A percentile compares a stretch with the other conserved stretches of the same genome.
Conservation (phyloP, 164 flowering plant genomes). For the Brasenia schreberi region DNA sequence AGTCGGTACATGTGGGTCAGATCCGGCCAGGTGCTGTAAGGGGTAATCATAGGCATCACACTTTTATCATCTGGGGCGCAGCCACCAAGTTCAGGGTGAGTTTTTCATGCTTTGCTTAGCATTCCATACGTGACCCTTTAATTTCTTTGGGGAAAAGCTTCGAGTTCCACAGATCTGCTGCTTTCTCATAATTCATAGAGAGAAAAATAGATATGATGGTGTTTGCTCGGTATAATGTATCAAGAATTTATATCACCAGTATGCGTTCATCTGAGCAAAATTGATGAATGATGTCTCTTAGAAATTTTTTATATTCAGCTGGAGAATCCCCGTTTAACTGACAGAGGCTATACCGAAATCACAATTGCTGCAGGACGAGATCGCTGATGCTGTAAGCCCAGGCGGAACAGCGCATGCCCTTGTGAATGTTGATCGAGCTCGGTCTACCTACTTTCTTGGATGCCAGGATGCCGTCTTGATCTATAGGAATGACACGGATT, state of each 20-base stretch:
- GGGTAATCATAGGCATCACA: conserved; percentile 83
- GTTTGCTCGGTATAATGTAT: no score
- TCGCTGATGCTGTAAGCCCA: conserved; percentile 69
- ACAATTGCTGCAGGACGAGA: conserved; percentile 54
- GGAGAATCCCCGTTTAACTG: conserved; percentile 38
- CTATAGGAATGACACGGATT: conserved; percentile 43
- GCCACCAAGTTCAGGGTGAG: conserved; percentile 59
- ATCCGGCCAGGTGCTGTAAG: conserved; percentile 66
- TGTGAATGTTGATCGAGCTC: conserved; percentile 49
- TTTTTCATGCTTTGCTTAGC: neutral
- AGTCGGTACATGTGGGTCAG: conserved; percentile 65
- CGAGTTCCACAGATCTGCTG: neutral
- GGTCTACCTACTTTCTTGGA: conserved; percentile 58
- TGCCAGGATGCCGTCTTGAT: conserved; percentile 54
- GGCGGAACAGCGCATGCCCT: conserved; percentile 79
- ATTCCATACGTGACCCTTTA: neutral
- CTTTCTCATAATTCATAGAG: neutral
- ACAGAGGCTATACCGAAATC: conserved; percentile 61
- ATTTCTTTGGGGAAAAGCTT: neutral
- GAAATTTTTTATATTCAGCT: conserved; percentile 26
- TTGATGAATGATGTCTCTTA: neutral
- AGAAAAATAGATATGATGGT: no score
- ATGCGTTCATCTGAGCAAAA: no score
- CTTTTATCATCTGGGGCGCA: conserved; percentile 90
- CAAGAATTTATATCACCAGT: no score